These are phyloP conservation scores for Kokia cookei DNA, from an alignment of 441 rosid species.

Conservation along the genomic window DNA sequence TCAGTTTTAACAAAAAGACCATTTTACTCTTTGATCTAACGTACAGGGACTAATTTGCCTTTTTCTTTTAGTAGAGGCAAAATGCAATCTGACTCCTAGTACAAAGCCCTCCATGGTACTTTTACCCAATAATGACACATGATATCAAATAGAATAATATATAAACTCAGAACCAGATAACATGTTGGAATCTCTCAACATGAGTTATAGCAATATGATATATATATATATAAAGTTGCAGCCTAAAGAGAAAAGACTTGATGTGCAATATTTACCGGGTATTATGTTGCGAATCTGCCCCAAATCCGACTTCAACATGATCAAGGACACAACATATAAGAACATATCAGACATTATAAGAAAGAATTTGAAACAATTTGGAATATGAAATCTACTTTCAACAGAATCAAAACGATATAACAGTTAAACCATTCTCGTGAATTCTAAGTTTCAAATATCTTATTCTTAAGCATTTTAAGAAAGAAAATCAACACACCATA, in stretches of 20 bases:
- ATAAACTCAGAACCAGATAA: not conserved
- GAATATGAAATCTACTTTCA: not conserved
- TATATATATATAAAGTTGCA: not conserved
- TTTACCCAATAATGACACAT: not conserved
- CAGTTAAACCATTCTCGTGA: not conserved
- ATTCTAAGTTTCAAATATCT: not conserved
- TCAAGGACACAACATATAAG: slow-evolving; percentile 12
- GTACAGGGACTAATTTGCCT: too few species aligned
- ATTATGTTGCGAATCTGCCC: slow-evolving; percentile 67
- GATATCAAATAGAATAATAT: not conserved
- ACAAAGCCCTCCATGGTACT: too few species aligned
- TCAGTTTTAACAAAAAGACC: too few species aligned
- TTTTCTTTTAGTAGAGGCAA: too few species aligned
- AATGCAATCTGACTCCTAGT: too few species aligned
- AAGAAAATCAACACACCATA: slow-evolving; percentile 44
- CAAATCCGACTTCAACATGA: slow-evolving; percentile 69
- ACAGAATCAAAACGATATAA: not conserved
- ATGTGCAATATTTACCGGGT: slow-evolving; percentile 58
- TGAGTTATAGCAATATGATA: not conserved
- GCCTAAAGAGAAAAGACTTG: not conserved
- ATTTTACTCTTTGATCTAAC: too few species aligned
- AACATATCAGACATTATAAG: slow-evolving; percentile 17
- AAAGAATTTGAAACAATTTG: not conserved
- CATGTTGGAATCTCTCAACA: not conserved
- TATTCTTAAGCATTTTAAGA: not conserved